Percentiles rank a stretch among this genome's conserved stretches.
These are phyloP conservation scores for Phyllostachys edulis DNA, from an alignment of 176 grass and related monocot genomes.

Conservation along the genomic window DNA sequence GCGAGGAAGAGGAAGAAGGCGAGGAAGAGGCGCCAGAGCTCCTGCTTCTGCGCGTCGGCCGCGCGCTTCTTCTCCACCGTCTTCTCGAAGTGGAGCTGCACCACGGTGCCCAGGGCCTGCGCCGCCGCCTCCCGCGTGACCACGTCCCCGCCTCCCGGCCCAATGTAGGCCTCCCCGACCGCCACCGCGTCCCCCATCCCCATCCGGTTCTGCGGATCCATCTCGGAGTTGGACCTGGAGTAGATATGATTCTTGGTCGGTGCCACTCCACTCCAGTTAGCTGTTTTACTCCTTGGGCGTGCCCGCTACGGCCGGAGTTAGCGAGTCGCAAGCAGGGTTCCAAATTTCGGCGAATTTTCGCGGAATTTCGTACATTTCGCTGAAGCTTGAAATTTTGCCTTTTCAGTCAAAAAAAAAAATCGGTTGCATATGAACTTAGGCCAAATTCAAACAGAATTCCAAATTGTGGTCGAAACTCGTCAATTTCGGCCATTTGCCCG, in stretches of 20 bases:
- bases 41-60: slow-evolving; percentile 91
- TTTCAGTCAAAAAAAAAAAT: too few species aligned
- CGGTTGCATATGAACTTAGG: too few species aligned
- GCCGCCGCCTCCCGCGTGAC: slow-evolving; percentile 57
- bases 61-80: slow-evolving; percentile 90
- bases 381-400: too few species aligned
- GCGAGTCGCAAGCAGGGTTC: too few species aligned
- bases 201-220: slow-evolving; percentile 39
- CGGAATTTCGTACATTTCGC: too few species aligned
- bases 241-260: background rate
- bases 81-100: slow-evolving; percentile 97
- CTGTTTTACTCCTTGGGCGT: too few species aligned
- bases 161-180: slow-evolving; percentile 34
- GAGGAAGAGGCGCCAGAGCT: slow-evolving; percentile 93
- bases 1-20: slow-evolving; percentile 91
- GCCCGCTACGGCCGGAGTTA: too few species aligned
- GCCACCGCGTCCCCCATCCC: background rate
- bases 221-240: background rate
- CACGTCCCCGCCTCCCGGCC: background rate
- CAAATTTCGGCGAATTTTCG: too few species aligned
- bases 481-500: too few species aligned
- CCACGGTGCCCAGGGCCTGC: slow-evolving; percentile 63
- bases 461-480: too few species aligned
- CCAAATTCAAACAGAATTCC: too few species aligned
- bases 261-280: too few species aligned